Evolutionary conservation across 345 rosid species (phyloP).

Genomic region (Eucalyptus dawsonii): DNA sequence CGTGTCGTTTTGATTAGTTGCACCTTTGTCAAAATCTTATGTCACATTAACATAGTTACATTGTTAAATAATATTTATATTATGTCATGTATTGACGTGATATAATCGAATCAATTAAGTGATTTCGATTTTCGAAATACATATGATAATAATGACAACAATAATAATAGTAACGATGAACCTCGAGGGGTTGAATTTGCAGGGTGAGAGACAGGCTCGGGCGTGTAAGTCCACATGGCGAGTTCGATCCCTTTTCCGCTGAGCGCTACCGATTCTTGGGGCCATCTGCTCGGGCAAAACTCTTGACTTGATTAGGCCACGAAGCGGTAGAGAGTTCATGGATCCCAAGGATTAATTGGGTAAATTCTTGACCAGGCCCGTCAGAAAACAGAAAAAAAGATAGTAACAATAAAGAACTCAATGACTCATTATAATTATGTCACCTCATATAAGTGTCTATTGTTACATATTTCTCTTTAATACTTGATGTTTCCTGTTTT

Average conservation of each 20-base stretch:
- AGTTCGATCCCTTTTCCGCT: background rate
- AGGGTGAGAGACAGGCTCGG: no score
- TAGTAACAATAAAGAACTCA: background rate
- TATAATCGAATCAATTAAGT: background rate
- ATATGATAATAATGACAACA: no score
- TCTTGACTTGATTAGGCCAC: background rate
- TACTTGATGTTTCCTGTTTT: background rate
- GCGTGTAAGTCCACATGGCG: background rate
- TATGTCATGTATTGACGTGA: background rate
- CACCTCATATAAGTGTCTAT: background rate
- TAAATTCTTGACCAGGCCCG: background rate
- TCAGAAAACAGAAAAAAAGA: background rate
- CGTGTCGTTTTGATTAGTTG: background rate
- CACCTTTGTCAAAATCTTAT: background rate
- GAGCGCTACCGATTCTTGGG: background rate
- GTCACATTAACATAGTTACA: background rate
- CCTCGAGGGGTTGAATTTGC: no score
- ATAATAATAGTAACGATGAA: no score
- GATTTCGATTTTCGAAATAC: no score
- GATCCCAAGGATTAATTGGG: background rate
- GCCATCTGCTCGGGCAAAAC: background rate
- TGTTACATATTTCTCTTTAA: background rate
- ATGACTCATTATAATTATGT: background rate
- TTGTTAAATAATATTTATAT: no score
- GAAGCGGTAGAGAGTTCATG: background rate